A percentile compares a stretch with the other conserved stretches of the same genome.
phyloP scores from a whole-genome alignment of 345 rosid species.

The Pugionium cornutum region DNA sequence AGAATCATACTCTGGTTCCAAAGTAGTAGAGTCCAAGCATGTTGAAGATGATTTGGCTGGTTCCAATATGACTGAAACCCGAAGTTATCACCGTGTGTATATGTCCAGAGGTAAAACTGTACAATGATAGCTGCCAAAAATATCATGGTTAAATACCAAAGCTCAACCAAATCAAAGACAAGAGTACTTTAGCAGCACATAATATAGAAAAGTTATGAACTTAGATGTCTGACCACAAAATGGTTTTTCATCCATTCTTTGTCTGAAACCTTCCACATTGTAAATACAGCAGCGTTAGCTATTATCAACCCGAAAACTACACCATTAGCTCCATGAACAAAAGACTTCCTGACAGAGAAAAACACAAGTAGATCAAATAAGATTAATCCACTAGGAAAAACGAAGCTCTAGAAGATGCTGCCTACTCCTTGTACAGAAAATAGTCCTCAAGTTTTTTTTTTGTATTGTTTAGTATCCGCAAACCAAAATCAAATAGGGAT shows the following conservation, averaged over 20 bases:
- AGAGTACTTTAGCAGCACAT: not conserved
- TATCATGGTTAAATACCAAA: slow-evolving; percentile 29
- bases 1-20: slow-evolving; percentile 57
- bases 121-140: slow-evolving; percentile 60
- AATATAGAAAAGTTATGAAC: slow-evolving; percentile 6
- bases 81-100: slow-evolving; percentile 70
- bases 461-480: slow-evolving; percentile 1
- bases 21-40: slow-evolving; percentile 88
- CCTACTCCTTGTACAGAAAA: no score
- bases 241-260: slow-evolving; percentile 55
- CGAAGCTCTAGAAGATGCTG: no score
- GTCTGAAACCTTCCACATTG: slow-evolving; percentile 61
- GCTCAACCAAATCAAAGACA: slow-evolving; percentile 16
- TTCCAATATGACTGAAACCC: slow-evolving; percentile 67
- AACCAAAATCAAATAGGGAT: slow-evolving; percentile 5
- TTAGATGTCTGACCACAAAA: slow-evolving; percentile 62
- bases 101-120: slow-evolving; percentile 53
- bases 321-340: slow-evolving; percentile 47
- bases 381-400: not conserved
- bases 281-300: slow-evolving; percentile 66
- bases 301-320: slow-evolving; percentile 63
- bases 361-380: slow-evolving; percentile 3
- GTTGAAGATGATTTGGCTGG: slow-evolving; percentile 53
- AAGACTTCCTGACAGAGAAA: slow-evolving; percentile 56
- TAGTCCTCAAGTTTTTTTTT: not conserved